Evolutionary conservation across 257 asterid species (phyloP), one percentile per base, ranked within the genome.

Genomic region (Przewalskia tangutica): DNA sequence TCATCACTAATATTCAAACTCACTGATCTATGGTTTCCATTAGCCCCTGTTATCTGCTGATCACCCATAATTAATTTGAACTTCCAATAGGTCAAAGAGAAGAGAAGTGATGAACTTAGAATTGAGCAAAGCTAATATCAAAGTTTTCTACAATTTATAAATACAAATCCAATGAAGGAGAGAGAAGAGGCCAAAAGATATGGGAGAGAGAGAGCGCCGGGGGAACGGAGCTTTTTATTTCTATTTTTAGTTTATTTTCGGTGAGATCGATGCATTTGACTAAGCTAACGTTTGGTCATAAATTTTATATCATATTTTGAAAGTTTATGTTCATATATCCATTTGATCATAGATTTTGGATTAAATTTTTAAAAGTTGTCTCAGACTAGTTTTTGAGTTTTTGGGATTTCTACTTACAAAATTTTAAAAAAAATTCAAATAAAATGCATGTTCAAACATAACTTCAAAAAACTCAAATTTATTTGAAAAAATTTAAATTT

Each of bases 231-330:
- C 14, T 80, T 17, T 8, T 38, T 0, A 70, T 81, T 80, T 86
- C 82, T 81, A 76, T 79, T 54, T 55, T 46, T 5, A 70, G 13
- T 70, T 48, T 73, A 10, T 11, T 48, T 59, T 64, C 80, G 86
- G 87, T 84, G 83, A 78, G 82, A 85, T 84, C 81, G 80, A 80
- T 18, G 86, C 54, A 63, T 76, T 87, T 89, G 90, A 88, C 90
- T 3, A 2, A 38, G 42, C 3, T 3, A 3, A 2, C 5, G 42
- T 38, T 38, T 38, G 42, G 2, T 23, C 27, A 2, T 38, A 4
- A 4, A 38, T 38, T 38, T 38, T 27, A 2, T 27, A 27, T 27
- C 32, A 27, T 1, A 27, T 27, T 27, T 27, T 27, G 32, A 0
- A 27, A 27, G 32, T 27, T 27, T 27, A 27, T 27, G 1, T 27